These are phyloP conservation scores for Xylaria sp. DNA, from an alignment of 2,329 filamentous ascomycete genomes.

Conservation along the genomic window DNA sequence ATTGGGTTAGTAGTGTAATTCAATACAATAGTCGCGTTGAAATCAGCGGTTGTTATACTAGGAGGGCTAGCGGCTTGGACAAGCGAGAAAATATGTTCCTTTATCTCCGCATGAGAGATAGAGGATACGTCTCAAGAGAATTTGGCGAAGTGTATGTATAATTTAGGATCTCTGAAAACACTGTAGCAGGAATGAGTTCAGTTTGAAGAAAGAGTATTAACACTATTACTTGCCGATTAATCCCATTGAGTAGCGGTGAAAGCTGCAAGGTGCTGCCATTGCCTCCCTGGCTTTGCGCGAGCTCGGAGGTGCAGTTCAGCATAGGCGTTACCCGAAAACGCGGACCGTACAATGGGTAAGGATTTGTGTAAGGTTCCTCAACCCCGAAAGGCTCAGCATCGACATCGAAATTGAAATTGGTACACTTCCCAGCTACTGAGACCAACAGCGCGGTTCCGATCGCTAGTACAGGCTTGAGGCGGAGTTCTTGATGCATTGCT, in stretches of 20 bases:
- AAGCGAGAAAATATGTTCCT: conserved; percentile 12
- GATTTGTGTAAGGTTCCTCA: conserved; percentile 6
- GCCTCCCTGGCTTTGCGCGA: conserved; percentile 21
- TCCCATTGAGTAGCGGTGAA: conserved; percentile 27
- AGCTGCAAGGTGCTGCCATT: conserved; percentile 19
- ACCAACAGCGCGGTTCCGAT: conserved; percentile 10
- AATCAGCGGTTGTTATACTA: conserved; percentile 14
- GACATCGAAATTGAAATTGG: conserved; percentile 15
- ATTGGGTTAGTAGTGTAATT: conserved; percentile 22
- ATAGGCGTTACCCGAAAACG: conserved; percentile 10
- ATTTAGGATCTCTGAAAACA: neutral
- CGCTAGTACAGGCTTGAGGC: conserved; percentile 8
- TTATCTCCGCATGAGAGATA: neutral
- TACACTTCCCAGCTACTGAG: conserved; percentile 16
- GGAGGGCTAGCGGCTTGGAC: conserved; percentile 23
- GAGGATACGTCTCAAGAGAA: neutral
- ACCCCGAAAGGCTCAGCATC: conserved; percentile 5
- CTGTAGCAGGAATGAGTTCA: neutral
- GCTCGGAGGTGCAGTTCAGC: conserved; percentile 15
- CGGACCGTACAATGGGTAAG: neutral
- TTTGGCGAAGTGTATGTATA: neutral
- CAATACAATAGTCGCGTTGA: conserved; percentile 21
- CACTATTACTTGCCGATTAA: neutral
- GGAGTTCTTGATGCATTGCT: conserved; percentile 1
- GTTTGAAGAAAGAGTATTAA: too few relatives aligned